Evolutionary conservation across 768 basidiomycete species (phyloP).

Genomic region (Pleurotus platypus): DNA sequence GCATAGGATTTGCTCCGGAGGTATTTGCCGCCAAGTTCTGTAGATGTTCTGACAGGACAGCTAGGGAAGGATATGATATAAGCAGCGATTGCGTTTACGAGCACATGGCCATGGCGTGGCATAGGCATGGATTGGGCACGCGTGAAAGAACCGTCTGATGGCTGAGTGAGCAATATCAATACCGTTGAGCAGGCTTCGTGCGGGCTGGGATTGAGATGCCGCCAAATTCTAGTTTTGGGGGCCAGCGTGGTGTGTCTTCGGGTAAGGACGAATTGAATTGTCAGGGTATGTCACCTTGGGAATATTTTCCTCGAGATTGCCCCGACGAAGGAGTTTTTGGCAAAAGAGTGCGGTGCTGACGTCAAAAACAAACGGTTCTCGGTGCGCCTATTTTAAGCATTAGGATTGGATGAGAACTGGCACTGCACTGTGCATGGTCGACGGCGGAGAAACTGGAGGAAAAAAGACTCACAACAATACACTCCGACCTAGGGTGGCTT

Average conservation of each 20-base stretch:
- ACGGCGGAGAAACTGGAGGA: background rate
- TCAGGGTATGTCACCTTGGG: background rate
- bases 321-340: background rate
- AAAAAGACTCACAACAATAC: background rate
- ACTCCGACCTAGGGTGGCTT: too few relatives aligned
- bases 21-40: background rate
- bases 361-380: slow-evolving; percentile 1
- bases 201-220: too few relatives aligned
- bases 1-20: slow-evolving; percentile 2
- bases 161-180: background rate
- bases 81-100: background rate
- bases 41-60: background rate
- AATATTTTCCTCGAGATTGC: slow-evolving; percentile 5
- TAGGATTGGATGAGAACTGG: too few relatives aligned
- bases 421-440: background rate
- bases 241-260: background rate
- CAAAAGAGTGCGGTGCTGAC: background rate
- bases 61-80: background rate
- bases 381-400: background rate
- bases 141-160: background rate
- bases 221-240: too few relatives aligned
- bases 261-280: background rate
- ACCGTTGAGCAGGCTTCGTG: background rate
- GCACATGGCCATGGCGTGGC: slow-evolving; percentile 7
- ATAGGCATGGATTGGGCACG: background rate